Evolutionary conservation across 805 yeast genomes (phyloP).

Genomic region (Ogataea pilisensis): DNA sequence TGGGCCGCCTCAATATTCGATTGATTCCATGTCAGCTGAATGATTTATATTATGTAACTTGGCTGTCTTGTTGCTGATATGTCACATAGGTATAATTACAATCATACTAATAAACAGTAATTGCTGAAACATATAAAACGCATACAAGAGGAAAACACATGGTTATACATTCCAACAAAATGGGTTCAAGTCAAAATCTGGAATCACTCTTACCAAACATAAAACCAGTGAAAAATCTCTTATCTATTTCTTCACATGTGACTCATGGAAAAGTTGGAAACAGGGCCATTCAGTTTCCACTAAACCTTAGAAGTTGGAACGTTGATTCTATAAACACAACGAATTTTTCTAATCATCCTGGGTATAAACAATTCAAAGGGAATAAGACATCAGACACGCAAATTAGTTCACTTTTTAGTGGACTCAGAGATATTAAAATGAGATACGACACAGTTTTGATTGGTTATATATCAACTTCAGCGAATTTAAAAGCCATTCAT

Average conservation of each 20-base stretch:
- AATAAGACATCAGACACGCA: conserved; percentile 41
- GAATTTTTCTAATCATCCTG: conserved; percentile 89
- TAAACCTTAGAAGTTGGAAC: conserved; percentile 87
- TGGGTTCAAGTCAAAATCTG: not conserved
- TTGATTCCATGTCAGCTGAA: too few relatives aligned
- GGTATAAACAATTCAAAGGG: conserved; percentile 70
- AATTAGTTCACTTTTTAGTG: conserved; percentile 48
- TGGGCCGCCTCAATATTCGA: too few relatives aligned
- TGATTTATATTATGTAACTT: too few relatives aligned
- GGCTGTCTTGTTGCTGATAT: too few relatives aligned
- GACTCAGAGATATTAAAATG: conserved; percentile 47
- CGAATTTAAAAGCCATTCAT: conserved; percentile 46
- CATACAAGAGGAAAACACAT: too few relatives aligned
- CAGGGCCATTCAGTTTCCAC: conserved; percentile 83
- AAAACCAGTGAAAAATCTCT: conserved; percentile 26
- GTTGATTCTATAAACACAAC: conserved; percentile 88
- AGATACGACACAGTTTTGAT: conserved; percentile 65
- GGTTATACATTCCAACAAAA: too few relatives aligned
- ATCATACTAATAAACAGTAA: too few relatives aligned
- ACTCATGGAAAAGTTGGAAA: conserved; percentile 96
- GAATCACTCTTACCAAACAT: not conserved
- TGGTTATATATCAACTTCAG: conserved; percentile 73
- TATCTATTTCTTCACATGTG: conserved; percentile 83
- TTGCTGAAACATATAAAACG: too few relatives aligned
- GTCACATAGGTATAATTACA: too few relatives aligned